Evolutionary conservation across 2,329 filamentous ascomycete species (phyloP).

Genomic region (Nigrospora oryzae): DNA sequence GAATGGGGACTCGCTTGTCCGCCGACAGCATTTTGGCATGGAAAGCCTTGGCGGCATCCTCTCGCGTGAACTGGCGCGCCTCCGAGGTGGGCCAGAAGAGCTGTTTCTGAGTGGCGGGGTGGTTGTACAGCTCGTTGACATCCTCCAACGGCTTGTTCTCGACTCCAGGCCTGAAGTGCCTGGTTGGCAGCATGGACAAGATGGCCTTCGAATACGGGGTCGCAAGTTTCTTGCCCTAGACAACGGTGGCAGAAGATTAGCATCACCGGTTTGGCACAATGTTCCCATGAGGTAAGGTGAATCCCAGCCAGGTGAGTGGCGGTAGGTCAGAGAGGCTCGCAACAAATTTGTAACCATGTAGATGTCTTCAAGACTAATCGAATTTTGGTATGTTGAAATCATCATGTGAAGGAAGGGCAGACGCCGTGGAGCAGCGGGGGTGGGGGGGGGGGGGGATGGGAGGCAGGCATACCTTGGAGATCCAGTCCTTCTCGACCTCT

Average conservation of each 20-base stretch:
- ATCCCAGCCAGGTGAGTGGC: no score
- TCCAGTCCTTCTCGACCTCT: conserved; percentile 75
- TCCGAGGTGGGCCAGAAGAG: conserved; percentile 58
- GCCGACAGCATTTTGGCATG: conserved; percentile 50
- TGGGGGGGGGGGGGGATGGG: neutral
- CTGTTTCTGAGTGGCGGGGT: conserved; percentile 52
- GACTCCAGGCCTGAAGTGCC: conserved; percentile 43
- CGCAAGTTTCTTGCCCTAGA: conserved; percentile 68
- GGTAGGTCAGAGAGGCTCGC: conserved; percentile 61
- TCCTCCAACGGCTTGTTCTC: conserved; percentile 44
- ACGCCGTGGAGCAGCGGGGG: conserved; percentile 1
- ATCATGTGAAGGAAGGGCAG: conserved; percentile 34
- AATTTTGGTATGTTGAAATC: conserved; percentile 60
- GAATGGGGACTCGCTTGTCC: conserved; percentile 54
- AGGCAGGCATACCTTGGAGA: conserved; percentile 55
- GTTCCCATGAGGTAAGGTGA: neutral
- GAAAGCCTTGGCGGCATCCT: conserved; percentile 58
- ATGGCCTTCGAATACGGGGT: conserved; percentile 70
- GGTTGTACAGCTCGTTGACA: conserved; percentile 58
- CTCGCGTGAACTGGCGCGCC: conserved; percentile 54
- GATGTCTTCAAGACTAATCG: conserved; percentile 99
- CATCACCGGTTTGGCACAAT: conserved; percentile 4
- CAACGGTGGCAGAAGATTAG: conserved; percentile 5
- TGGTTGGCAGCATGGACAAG: conserved; percentile 70
- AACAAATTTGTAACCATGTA: conserved; percentile 79